Conservation (phyloP, 2,329 filamentous ascomycete genomes). For the Fusarium sp. region DNA sequence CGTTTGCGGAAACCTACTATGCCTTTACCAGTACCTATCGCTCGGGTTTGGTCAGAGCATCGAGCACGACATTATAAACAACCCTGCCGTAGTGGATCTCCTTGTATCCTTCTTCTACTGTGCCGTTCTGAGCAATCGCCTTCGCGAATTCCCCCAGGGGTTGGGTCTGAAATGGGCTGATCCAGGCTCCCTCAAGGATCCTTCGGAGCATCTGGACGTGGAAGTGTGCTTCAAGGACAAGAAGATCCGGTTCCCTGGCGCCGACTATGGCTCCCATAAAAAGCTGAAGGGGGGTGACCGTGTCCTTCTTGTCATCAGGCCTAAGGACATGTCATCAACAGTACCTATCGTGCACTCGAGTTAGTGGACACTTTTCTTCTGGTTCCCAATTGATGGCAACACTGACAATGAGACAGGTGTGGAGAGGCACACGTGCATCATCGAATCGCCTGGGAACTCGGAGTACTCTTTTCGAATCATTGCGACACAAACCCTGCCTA, state of each 20-base stretch:
- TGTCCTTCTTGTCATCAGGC: constrained; percentile 28
- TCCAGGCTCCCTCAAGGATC: constrained; percentile 9
- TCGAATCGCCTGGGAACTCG: constrained; percentile 14
- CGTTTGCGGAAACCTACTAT: constrained; percentile 78
- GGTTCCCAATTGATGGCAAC: background rate
- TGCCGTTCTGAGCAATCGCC: constrained; percentile 54
- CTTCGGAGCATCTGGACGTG: constrained; percentile 2
- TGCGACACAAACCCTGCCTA: constrained; percentile 4
- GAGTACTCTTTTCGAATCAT: constrained; percentile 28
- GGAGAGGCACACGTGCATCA: constrained; percentile 32
- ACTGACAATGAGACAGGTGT: constrained; percentile 21
- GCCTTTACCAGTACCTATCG: constrained; percentile 86
- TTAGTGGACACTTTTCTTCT: constrained; percentile 4
- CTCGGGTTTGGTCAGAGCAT: constrained; percentile 86
- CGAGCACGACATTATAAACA: constrained; percentile 81
- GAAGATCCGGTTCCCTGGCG: constrained; percentile 19
- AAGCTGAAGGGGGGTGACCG: constrained; percentile 30
- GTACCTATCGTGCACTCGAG: constrained; percentile 18
- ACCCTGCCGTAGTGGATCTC: constrained; percentile 84
- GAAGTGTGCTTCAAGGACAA: constrained; percentile 27
- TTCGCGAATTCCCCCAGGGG: constrained; percentile 56
- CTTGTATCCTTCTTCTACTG: constrained; percentile 82
- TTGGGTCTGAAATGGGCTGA: constrained; percentile 49
- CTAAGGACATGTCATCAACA: background rate
- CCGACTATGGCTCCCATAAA: constrained; percentile 26